Base-by-base conservation (phyloP, 2,329 filamentous ascomycete species). In the Paecilomyces formosus region DNA sequence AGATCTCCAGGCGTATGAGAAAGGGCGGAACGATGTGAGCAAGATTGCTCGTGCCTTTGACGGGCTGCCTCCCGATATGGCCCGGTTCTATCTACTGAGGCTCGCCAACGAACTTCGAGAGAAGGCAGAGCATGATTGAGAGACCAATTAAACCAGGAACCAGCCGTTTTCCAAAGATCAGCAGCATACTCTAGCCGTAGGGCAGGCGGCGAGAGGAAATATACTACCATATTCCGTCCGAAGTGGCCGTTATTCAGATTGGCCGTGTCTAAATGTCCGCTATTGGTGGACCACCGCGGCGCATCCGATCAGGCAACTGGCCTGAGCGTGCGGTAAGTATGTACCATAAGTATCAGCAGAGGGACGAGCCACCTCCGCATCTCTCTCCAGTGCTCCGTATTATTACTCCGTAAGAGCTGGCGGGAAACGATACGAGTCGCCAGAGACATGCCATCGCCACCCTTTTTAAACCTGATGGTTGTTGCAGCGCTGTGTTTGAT, bases 1-100 rank as follows among this genome's bases (percentile, higher is more conserved):
- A 45, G 92, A 96, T 72, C 72, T 96, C 55, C 87, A 88, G 45
- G 88, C 88, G 1, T 96, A 95, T 69, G 90, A 96, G 70, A 91
- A 89, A 66, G 89, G 88, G 0, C 81, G 92, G 56, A 81, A 83
- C 62, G 89, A 93, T 65, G 74, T 95, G 5, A 80, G 83, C 52
- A 87, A 84, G 64, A 86, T 96, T 26, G 74, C 77, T 15, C 65
- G 64, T 54, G 65, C 65, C 7, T 73, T 75, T 57, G 67, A 72
- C 12, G 82, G 79, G 9, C 63, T 93, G 28, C 88, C 90, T 2
- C 70, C 73, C 26, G 86, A 88, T 64, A 82, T 89, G 60, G 81
- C 82, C n/a, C 79, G 80, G 52, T 95, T 95, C 67, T 96, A 96
- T 73, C 69, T 95, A 35, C 76, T 84, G 61, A 81, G 90, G 61